Percentiles rank a stretch among this genome's conserved stretches.
These are phyloP conservation scores for Eustoma russellianum DNA, from an alignment of 257 asterid species.

Conservation along the genomic window DNA sequence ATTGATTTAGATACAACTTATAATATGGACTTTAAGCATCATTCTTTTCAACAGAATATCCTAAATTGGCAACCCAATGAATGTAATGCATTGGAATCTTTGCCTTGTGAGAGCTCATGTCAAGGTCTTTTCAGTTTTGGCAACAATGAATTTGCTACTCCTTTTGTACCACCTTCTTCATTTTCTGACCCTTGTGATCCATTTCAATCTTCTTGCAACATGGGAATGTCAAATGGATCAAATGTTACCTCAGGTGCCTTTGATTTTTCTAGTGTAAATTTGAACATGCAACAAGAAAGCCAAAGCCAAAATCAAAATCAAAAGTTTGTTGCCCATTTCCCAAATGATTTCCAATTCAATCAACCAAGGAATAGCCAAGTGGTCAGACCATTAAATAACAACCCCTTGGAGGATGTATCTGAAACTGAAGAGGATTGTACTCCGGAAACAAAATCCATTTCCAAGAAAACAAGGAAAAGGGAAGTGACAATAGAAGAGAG, in stretches of 20 bases:
- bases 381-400: constrained; percentile 2
- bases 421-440: too few species aligned
- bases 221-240: constrained; percentile 8
- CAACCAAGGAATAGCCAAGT: neutral
- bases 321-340: neutral
- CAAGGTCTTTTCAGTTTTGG: neutral
- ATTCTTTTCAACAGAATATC: neutral
- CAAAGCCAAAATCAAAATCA: neutral
- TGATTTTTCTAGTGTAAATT: neutral
- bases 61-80: neutral
- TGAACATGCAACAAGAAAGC: too few species aligned
- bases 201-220: constrained; percentile 17
- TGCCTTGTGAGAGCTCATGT: neutral
- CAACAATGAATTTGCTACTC: neutral
- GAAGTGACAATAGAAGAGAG: too few species aligned
- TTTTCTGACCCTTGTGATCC: constrained; percentile 43
- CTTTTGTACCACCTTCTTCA: neutral
- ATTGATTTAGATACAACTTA: neutral
- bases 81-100: neutral
- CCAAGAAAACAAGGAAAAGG: too few species aligned
- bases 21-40: neutral
- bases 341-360: constrained; percentile 7
- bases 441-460: too few species aligned
- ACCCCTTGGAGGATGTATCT: constrained; percentile 7
- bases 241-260: neutral